Percentiles rank a stretch among this genome's conserved stretches.
These are phyloP conservation scores for Myxozyma geophila DNA, from an alignment of 805 yeast genomes.

Conservation along the genomic window DNA sequence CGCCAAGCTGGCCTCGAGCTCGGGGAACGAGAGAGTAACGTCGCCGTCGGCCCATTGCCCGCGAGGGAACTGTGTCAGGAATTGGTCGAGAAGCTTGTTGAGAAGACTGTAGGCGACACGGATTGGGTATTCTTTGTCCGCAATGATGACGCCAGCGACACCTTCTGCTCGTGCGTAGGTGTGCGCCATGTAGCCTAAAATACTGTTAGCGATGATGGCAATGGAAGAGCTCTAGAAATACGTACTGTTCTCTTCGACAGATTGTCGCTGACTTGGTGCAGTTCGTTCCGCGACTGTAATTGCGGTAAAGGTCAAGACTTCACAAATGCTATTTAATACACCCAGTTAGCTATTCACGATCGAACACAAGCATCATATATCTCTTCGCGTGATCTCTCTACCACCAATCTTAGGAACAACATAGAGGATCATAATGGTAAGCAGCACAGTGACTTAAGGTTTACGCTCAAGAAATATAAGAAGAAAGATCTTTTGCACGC, in stretches of 20 bases:
- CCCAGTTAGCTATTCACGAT: neutral
- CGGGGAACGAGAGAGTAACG: conserved; percentile 53
- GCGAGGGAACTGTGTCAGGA: conserved; percentile 78
- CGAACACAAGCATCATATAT: no score
- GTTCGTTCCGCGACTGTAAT: conserved; percentile 91
- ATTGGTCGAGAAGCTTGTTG: conserved; percentile 90
- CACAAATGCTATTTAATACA: conserved; percentile 61
- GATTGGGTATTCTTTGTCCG: conserved; percentile 95
- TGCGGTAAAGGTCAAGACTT: conserved; percentile 92
- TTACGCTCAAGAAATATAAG: conserved; percentile 86
- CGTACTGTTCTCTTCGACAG: conserved; percentile 71
- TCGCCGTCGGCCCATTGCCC: conserved; percentile 59
- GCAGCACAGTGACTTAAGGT: no score
- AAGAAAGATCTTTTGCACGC: conserved; percentile 78
- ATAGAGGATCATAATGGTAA: neutral
- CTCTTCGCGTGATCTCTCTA: no score
- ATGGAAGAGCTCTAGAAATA: neutral
- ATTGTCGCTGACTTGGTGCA: conserved; percentile 85
- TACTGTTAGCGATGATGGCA: neutral
- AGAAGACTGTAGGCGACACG: conserved; percentile 93
- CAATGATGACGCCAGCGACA: conserved; percentile 83
- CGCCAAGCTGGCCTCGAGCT: conserved; percentile 68
- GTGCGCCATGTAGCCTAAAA: conserved; percentile 75
- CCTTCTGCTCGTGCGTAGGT: conserved; percentile 91
- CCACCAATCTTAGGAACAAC: neutral